A percentile compares a stretch with the other conserved stretches of the same genome.
These are phyloP conservation scores for Firmiana major DNA, from an alignment of 345 rosid species.

Conservation along the genomic window DNA sequence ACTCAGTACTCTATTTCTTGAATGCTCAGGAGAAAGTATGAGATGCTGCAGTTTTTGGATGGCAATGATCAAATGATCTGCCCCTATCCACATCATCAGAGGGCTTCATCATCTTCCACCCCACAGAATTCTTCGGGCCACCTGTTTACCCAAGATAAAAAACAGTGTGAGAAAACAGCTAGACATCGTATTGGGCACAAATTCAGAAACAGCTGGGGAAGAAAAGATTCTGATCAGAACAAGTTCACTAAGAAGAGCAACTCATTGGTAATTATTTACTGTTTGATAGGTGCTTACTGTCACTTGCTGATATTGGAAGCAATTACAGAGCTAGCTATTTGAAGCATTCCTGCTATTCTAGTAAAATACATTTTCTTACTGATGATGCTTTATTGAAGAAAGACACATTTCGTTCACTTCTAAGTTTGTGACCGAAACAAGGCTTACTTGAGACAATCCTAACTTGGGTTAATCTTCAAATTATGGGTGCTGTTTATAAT, in stretches of 20 bases:
- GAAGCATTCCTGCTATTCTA: neutral
- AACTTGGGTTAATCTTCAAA: neutral
- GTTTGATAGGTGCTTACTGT: neutral
- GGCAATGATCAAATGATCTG: conserved; percentile 37
- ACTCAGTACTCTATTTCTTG: conserved; percentile 12
- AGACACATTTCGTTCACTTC: neutral
- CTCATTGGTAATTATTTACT: conserved; percentile 52
- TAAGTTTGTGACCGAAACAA: neutral
- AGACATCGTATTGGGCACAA: conserved; percentile 70
- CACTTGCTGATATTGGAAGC: neutral
- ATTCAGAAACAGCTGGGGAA: conserved; percentile 89
- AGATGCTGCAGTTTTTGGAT: conserved; percentile 57
- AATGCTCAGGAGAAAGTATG: conserved; percentile 75
- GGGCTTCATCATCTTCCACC: conserved; percentile 30
- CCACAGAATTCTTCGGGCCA: conserved; percentile 30
- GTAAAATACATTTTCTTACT: neutral
- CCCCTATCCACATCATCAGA: conserved; percentile 33
- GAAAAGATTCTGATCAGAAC: conserved; percentile 52
- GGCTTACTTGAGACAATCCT: neutral
- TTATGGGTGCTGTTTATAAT: neutral
- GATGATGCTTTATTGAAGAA: neutral
- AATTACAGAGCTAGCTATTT: neutral
- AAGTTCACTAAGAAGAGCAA: conserved; percentile 63
- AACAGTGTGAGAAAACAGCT: conserved; percentile 41
- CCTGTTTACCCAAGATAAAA: conserved; percentile 40